Percentiles rank a stretch among this genome's conserved stretches.
These are phyloP conservation scores for Spinellus fusiger DNA, from an alignment of 192 early-diverging fungal species.

Conservation along the genomic window DNA sequence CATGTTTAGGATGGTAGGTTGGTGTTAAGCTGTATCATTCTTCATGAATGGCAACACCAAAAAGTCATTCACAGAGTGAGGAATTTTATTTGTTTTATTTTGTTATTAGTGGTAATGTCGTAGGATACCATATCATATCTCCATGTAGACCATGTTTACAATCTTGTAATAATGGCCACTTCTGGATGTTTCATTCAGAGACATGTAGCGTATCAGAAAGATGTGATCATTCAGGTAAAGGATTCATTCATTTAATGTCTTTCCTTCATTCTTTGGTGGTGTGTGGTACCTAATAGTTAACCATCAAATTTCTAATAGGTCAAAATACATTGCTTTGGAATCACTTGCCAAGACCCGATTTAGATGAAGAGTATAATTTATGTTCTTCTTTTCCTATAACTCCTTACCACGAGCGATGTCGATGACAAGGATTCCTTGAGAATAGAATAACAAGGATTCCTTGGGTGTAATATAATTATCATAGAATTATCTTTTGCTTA, in stretches of 20 bases:
- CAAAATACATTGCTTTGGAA: no score
- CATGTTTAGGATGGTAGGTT: constrained; percentile 67
- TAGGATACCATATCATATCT: constrained; percentile 77
- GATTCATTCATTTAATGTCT: neutral
- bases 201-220: constrained; percentile 20
- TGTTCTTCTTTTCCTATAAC: no score
- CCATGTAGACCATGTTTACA: constrained; percentile 49
- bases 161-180: constrained; percentile 59
- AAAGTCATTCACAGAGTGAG: neutral
- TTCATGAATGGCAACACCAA: neutral
- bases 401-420: no score
- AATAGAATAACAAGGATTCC: no score
- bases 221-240: constrained; percentile 18
- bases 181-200: constrained; percentile 59
- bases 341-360: no score
- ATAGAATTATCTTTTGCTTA: no score
- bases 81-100: neutral
- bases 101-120: constrained; percentile 42
- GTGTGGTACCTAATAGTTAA: no score
- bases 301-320: no score
- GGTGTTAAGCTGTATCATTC: neutral
- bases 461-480: no score
- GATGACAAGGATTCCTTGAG: no score
- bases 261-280: neutral
- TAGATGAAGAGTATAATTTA: no score